These are phyloP conservation scores for Raphanus raphanistrum DNA, from an alignment of 345 rosid species.

Conservation along the genomic window DNA sequence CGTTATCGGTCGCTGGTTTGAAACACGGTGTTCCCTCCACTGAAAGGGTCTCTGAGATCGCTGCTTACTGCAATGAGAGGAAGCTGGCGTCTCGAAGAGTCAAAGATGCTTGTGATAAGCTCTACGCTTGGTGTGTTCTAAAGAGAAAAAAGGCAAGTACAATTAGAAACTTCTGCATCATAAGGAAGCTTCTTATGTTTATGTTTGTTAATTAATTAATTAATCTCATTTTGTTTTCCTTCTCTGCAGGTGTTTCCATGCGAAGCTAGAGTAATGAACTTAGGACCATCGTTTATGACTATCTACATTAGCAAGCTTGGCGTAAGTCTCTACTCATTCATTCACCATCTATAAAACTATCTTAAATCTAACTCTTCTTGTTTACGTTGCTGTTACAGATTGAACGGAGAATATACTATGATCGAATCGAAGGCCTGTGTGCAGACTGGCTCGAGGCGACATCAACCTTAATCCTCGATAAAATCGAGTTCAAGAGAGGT, in stretches of 20 bases:
- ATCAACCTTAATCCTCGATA: constrained; percentile 69
- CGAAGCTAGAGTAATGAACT: constrained; percentile 78
- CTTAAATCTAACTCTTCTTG: not conserved
- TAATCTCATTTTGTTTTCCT: not conserved
- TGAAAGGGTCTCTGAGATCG: constrained; percentile 54
- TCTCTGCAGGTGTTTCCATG: constrained; percentile 63
- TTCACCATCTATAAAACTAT: not conserved
- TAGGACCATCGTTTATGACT: constrained; percentile 91
- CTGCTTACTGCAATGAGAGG: constrained; percentile 67
- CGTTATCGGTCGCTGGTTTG: constrained; percentile 56
- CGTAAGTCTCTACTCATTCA: constrained; percentile 48
- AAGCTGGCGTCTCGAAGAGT: constrained; percentile 72
- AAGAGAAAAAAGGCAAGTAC: constrained; percentile 62
- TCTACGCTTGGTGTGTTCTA: constrained; percentile 77
- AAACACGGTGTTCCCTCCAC: constrained; percentile 59
- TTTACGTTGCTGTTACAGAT: constrained; percentile 46
- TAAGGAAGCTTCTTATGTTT: not conserved
- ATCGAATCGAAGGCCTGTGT: constrained; percentile 68
- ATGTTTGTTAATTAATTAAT: not conserved
- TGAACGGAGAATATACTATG: constrained; percentile 78
- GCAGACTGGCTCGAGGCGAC: constrained; percentile 84
- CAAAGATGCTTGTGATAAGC: constrained; percentile 77
- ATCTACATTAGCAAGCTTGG: constrained; percentile 70
- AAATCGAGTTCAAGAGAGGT: constrained; percentile 49
- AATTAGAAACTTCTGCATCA: constrained; percentile 5